Conservation (phyloP, 495 filamentous ascomycete genomes). For the Sphaerosporella brunnea region DNA sequence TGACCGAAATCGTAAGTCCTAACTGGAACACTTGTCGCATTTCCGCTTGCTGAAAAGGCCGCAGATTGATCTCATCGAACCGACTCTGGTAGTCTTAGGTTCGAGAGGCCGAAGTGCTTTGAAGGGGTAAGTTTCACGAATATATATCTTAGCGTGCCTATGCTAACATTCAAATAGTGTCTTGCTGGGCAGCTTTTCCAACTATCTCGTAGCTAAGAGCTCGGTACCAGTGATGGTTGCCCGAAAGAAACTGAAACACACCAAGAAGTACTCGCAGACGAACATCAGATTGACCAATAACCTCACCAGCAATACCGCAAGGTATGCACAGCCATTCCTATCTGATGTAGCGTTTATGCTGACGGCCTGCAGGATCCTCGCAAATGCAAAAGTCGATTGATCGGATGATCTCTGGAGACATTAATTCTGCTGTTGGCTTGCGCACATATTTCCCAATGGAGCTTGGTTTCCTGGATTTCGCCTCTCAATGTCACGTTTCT, state of each 20-base stretch:
- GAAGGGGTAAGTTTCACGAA: slow-evolving; percentile 53
- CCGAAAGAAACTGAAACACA: slow-evolving; percentile 57
- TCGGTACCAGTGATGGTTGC: slow-evolving; percentile 94
- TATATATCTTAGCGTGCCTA: slow-evolving; percentile 1
- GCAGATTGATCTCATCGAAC: slow-evolving; percentile 73
- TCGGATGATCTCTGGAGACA: no score
- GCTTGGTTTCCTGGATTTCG: no score
- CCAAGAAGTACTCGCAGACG: slow-evolving; percentile 43
- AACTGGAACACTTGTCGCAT: slow-evolving; percentile 2
- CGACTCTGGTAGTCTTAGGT: slow-evolving; percentile 85
- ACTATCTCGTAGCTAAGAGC: slow-evolving; percentile 88
- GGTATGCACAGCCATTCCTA: background rate
- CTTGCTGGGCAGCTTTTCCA: slow-evolving; percentile 80
- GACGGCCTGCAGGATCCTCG: slow-evolving; percentile 29
- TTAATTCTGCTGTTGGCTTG: no score
- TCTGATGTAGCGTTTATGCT: background rate
- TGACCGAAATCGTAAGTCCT: slow-evolving; percentile 53
- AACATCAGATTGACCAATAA: slow-evolving; percentile 41
- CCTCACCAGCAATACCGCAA: slow-evolving; percentile 29
- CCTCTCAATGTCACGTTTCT: no score
- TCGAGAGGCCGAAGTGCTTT: slow-evolving; percentile 76
- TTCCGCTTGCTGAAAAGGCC: slow-evolving; percentile 6
- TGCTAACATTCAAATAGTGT: slow-evolving; percentile 37
- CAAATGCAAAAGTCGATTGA: slow-evolving; percentile 38
- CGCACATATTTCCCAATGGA: no score